Evolutionary conservation across 1,139 yeast species (phyloP).

Genomic region (Magnusiomyces magnusii): DNA sequence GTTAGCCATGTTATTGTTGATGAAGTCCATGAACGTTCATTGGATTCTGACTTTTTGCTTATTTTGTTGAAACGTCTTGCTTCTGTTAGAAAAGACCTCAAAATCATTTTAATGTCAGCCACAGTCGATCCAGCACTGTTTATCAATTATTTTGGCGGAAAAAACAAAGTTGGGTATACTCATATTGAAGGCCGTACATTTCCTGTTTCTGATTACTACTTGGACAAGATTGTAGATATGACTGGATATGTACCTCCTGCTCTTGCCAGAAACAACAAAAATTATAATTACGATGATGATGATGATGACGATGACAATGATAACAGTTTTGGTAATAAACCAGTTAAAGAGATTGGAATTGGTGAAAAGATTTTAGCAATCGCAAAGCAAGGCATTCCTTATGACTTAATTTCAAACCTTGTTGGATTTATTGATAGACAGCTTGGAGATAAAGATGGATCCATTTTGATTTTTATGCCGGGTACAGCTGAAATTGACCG

Average conservation of each 20-base stretch:
- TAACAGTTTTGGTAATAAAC: constrained; percentile 2
- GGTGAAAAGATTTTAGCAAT: constrained; percentile 34
- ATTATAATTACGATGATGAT: constrained; percentile 14
- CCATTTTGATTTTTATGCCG: constrained; percentile 77
- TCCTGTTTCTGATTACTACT: constrained; percentile 70
- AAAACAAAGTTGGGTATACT: constrained; percentile 30
- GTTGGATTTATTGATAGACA: constrained; percentile 47
- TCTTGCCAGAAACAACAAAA: constrained; percentile 10
- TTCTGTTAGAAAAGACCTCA: constrained; percentile 40
- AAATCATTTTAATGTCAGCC: constrained; percentile 86
- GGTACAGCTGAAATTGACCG: constrained; percentile 83
- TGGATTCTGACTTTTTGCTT: constrained; percentile 80
- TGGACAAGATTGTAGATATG: constrained; percentile 54
- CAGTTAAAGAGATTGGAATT: constrained; percentile 17
- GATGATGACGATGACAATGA: constrained; percentile 21
- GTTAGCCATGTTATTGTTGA: constrained; percentile 72
- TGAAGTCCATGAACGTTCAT: constrained; percentile 93
- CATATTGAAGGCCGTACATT: constrained; percentile 93
- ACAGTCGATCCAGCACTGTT: constrained; percentile 75
- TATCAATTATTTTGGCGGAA: constrained; percentile 48
- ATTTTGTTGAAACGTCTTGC: constrained; percentile 60
- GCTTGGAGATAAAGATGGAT: constrained; percentile 49
- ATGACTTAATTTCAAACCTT: constrained; percentile 55
- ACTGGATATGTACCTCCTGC: constrained; percentile 35
- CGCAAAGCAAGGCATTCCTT: constrained; percentile 46